These are phyloP conservation scores for Fragosphaeria purpurea DNA, from an alignment of 2,329 filamentous ascomycete genomes.

Conservation along the genomic window DNA sequence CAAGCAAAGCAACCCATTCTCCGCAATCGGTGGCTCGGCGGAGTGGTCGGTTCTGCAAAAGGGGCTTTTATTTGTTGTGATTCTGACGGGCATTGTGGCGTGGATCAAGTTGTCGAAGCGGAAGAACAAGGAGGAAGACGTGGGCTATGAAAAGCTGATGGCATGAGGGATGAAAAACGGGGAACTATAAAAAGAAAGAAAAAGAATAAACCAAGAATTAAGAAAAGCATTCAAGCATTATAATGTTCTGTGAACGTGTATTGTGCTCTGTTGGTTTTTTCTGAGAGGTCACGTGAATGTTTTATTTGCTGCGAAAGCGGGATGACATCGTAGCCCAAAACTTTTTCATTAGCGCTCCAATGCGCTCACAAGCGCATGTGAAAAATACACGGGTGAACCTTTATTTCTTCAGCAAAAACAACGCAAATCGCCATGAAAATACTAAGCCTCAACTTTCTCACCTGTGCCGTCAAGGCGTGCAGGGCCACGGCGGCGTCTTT, in stretches of 20 bases:
- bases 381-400: neutral
- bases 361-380: no score
- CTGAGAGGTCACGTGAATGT: no score
- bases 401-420: neutral
- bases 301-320: neutral
- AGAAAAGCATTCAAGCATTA: no score
- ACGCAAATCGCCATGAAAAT: constrained; percentile 61
- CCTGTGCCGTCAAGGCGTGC: constrained; percentile 92
- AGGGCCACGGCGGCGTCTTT: constrained; percentile 71
- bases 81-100: constrained; percentile 34
- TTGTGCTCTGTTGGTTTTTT: no score
- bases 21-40: constrained; percentile 15
- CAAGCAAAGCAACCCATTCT: constrained; percentile 3
- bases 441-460: constrained; percentile 90
- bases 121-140: constrained; percentile 19
- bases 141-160: constrained; percentile 34
- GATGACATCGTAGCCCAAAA: neutral
- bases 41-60: constrained; percentile 38
- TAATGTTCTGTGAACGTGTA: no score
- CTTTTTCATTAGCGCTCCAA: no score
- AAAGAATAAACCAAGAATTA: no score
- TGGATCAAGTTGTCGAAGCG: constrained; percentile 32
- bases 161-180: constrained; percentile 18
- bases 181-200: no score
- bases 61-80: constrained; percentile 38